Conservation (phyloP, 805 yeast genomes). For the Nakazawaea molendinolei region DNA sequence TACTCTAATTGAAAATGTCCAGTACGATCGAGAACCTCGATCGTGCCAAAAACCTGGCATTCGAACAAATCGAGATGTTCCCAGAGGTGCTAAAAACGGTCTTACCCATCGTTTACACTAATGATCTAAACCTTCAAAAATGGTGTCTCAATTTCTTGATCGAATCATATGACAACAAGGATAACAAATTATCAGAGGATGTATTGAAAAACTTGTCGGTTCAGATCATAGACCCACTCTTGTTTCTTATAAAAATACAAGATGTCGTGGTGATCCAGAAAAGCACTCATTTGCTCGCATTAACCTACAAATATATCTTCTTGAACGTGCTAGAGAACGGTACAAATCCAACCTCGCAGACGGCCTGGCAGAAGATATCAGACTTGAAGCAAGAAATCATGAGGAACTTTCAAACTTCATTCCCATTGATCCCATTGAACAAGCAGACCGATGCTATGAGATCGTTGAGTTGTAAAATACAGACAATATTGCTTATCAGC, state of each 20-base stretch:
- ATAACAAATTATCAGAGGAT: conserved; percentile 20
- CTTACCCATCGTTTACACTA: conserved; percentile 29
- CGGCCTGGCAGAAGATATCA: conserved; percentile 47
- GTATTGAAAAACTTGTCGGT: conserved; percentile 27
- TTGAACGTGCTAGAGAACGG: conserved; percentile 40
- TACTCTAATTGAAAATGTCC: no score
- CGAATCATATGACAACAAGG: conserved; percentile 29
- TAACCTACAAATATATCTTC: conserved; percentile 39
- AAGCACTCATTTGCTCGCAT: conserved; percentile 29
- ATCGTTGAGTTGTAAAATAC: conserved; percentile 54
- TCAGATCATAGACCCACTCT: conserved; percentile 21
- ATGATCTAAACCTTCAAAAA: conserved; percentile 26
- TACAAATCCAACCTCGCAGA: conserved; percentile 25
- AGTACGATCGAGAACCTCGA: conserved; percentile 10
- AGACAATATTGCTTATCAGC: conserved; percentile 68
- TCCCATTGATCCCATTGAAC: conserved; percentile 44
- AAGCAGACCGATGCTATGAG: conserved; percentile 44
- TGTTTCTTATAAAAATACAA: conserved; percentile 21
- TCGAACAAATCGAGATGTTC: conserved; percentile 11
- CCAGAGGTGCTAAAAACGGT: conserved; percentile 23
- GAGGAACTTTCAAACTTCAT: conserved; percentile 51
- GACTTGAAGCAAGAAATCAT: conserved; percentile 54
- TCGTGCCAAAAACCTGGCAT: conserved; percentile 13
- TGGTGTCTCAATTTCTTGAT: conserved; percentile 36
- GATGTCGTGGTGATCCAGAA: conserved; percentile 27